phyloP scores from a whole-genome alignment of 108 stramenopile species.

The Mediolabrus comicus region DNA sequence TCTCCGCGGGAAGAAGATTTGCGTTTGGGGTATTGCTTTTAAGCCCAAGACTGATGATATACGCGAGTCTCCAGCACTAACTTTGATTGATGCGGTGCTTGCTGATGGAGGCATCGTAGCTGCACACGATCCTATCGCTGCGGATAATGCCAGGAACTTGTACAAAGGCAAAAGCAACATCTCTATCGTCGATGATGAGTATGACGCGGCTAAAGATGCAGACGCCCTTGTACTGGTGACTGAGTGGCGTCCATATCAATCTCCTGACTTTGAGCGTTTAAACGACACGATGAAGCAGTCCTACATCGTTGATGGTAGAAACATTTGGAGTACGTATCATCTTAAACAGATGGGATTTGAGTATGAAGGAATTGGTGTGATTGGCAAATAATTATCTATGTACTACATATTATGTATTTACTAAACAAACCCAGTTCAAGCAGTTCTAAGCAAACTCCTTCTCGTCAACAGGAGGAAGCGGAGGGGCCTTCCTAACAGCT shows the following conservation, averaged over 20 bases:
- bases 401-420: background rate
- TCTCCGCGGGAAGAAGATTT: conserved; percentile 3
- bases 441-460: background rate
- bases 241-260: conserved; percentile 14
- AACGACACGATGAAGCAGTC: conserved; percentile 1
- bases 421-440: too few species aligned
- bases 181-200: conserved; percentile 7
- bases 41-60: conserved; percentile 21
- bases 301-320: conserved; percentile 3
- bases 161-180: conserved; percentile 3
- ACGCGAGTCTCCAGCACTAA: conserved; percentile 8
- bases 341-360: conserved; percentile 8
- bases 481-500: background rate
- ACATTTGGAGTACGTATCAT: conserved; percentile 9
- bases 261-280: conserved; percentile 6
- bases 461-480: background rate
- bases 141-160: conserved; percentile 4
- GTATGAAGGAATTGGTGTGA: conserved; percentile 13
- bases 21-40: conserved; percentile 10
- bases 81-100: conserved; percentile 8
- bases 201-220: conserved; percentile 11
- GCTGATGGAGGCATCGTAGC: conserved; percentile 3
- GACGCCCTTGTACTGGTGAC: conserved; percentile 13
- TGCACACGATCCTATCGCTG: conserved; percentile 13
- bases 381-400: background rate